Conservation (phyloP, 2,329 filamentous ascomycete genomes). For the Aspergillus tanneri region DNA sequence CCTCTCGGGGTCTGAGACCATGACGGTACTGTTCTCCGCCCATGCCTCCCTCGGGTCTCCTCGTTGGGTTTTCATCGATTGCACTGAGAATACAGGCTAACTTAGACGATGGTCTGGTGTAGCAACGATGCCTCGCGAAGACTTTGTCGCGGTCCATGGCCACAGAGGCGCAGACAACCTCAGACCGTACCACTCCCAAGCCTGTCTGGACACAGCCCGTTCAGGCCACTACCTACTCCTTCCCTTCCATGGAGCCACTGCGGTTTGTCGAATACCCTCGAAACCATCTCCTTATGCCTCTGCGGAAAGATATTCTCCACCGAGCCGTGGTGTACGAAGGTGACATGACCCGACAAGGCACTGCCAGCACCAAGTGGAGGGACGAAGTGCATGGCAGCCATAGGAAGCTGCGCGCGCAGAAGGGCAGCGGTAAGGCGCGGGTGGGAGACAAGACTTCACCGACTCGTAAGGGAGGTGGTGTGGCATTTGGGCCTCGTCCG, state of each 20-base stretch:
- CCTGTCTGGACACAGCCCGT: slow-evolving; percentile 56
- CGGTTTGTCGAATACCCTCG: slow-evolving; percentile 74
- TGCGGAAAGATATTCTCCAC: slow-evolving; percentile 89
- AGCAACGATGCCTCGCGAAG: slow-evolving; percentile 46
- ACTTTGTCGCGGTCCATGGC: slow-evolving; percentile 49
- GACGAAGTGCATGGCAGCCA: slow-evolving; percentile 80
- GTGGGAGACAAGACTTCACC: slow-evolving; percentile 79
- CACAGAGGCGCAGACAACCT: slow-evolving; percentile 44
- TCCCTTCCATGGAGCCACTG: slow-evolving; percentile 83
- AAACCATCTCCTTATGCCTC: slow-evolving; percentile 80
- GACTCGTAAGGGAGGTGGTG: slow-evolving; percentile 79
- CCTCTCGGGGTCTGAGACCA: slow-evolving; percentile 34
- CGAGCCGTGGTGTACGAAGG: slow-evolving; percentile 90
- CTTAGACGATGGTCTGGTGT: slow-evolving; percentile 21
- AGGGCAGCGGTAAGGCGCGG: slow-evolving; percentile 79
- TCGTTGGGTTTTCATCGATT: too few species aligned
- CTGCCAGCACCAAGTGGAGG: slow-evolving; percentile 77
- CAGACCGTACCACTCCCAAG: slow-evolving; percentile 29
- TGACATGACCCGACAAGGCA: slow-evolving; percentile 82
- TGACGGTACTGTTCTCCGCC: slow-evolving; percentile 38
- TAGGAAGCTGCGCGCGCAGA: slow-evolving; percentile 80
- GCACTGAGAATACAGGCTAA: slow-evolving; percentile 5
- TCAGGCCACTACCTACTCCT: slow-evolving; percentile 81
- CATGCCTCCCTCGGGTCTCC: slow-evolving; percentile 7
- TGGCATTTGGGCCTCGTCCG: slow-evolving; percentile 84